These are phyloP conservation scores for Acanthamoeba culbertsoni DNA, from an alignment of 208 protist genomes.

Conservation along the genomic window DNA sequence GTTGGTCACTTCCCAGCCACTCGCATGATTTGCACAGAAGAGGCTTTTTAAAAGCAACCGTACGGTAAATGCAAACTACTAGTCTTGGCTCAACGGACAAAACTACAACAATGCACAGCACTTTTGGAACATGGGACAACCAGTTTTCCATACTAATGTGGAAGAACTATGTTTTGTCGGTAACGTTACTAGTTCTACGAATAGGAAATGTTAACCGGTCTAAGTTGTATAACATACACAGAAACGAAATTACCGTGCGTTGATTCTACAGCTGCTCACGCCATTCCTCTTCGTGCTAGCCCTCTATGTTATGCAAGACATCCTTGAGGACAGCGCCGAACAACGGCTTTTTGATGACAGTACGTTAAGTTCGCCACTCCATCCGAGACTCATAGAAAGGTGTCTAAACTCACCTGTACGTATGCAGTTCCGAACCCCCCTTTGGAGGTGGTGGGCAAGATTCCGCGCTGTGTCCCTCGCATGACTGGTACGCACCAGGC, in stretches of 20 bases:
- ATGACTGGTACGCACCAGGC: not conserved
- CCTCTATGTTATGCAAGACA: not conserved
- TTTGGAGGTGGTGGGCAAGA: not conserved
- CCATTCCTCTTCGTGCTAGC: constrained; percentile 22
- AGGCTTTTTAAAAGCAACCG: too few species aligned
- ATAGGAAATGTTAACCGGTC: too few species aligned
- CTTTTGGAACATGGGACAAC: not conserved
- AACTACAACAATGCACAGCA: too few species aligned
- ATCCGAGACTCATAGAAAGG: not conserved
- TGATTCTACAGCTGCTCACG: not conserved
- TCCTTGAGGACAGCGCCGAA: not conserved
- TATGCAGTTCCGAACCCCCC: not conserved
- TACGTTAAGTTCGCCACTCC: not conserved
- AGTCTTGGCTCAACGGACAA: too few species aligned
- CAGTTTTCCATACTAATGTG: constrained; percentile 36
- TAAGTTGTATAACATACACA: not conserved
- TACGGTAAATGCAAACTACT: too few species aligned
- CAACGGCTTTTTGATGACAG: not conserved
- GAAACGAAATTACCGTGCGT: not conserved
- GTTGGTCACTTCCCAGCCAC: too few species aligned
- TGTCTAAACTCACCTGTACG: not conserved
- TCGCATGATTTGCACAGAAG: too few species aligned
- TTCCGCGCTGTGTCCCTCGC: not conserved
- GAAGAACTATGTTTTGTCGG: constrained; percentile 13
- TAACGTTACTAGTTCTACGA: too few species aligned